Percentiles rank a stretch among this genome's conserved stretches.
These are phyloP conservation scores for Alternaria sp. DNA, from an alignment of 2,329 filamentous ascomycete genomes.

Conservation along the genomic window DNA sequence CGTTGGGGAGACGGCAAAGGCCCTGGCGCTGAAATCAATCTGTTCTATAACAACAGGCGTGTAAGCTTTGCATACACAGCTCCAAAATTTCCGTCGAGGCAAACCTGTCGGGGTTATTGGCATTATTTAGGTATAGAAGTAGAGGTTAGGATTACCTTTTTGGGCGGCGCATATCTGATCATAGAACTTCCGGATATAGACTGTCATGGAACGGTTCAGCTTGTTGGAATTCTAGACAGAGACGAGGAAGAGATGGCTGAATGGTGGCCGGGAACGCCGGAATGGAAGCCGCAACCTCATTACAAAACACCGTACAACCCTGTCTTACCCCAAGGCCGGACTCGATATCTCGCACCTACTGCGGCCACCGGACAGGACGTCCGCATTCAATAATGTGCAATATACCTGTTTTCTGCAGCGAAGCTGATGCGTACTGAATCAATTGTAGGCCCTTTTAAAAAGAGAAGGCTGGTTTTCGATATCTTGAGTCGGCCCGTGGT, in stretches of 20 bases:
- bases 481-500: neutral
- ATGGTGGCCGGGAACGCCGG: neutral
- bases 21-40: neutral
- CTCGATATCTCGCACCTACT: neutral
- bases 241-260: neutral
- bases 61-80: neutral
- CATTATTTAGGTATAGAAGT: too few species aligned
- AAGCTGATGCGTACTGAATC: neutral
- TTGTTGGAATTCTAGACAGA: neutral
- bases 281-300: neutral
- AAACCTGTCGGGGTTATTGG: too few species aligned
- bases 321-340: neutral
- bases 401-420: neutral
- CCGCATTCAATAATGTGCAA: neutral
- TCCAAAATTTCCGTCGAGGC: neutral
- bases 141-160: too few species aligned
- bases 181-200: neutral
- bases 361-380: neutral
- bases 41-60: too few species aligned
- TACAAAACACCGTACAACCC: neutral
- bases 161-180: neutral
- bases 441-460: neutral
- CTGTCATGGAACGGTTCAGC: fast-evolving
- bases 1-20: neutral
- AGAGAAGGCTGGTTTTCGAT: neutral